phyloP scores from a whole-genome alignment of 2,329 filamentous ascomycete genomes.

The Pseudogymnoascus sp. region DNA sequence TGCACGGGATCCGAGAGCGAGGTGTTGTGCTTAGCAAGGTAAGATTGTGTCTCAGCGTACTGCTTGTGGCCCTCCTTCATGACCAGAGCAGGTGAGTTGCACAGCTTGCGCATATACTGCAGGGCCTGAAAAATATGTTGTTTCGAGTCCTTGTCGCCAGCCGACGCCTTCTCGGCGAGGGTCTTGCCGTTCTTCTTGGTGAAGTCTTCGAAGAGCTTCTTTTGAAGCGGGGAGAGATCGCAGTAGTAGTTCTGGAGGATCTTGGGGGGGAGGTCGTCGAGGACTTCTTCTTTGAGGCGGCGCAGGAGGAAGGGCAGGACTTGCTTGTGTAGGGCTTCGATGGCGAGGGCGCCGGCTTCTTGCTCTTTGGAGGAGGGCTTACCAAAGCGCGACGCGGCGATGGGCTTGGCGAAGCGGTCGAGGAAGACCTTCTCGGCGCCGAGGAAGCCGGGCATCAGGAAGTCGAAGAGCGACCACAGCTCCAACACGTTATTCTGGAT shows the following conservation, averaged over 20 bases:
- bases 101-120: constrained; percentile 99
- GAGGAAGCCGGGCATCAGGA: constrained; percentile 96
- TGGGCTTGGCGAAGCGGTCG: constrained; percentile 84
- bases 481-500: constrained; percentile 98
- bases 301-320: constrained; percentile 93
- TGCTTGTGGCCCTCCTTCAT: constrained; percentile 90
- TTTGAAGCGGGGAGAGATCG: constrained; percentile 89
- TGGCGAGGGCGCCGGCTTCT: constrained; percentile 89
- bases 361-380: constrained; percentile 98
- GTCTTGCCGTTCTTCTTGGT: constrained; percentile 87
- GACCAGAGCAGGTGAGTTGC: constrained; percentile 92
- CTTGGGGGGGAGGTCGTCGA: constrained; percentile 94
- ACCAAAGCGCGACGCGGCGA: constrained; percentile 85
- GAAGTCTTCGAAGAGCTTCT: constrained; percentile 94
- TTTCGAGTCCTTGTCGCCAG: constrained; percentile 85
- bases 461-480: constrained; percentile 96
- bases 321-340: constrained; percentile 97
- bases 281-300: constrained; percentile 92
- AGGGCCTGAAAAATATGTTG: constrained; percentile 98
- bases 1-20: constrained; percentile 78
- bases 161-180: constrained; percentile 73
- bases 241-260: constrained; percentile 99
- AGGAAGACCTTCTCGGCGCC: constrained; percentile 92
- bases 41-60: constrained; percentile 78
- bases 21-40: constrained; percentile 71